These are phyloP conservation scores for Hypoxylon sp. DNA, from an alignment of 2,329 filamentous ascomycete species.

Conservation along the genomic window DNA sequence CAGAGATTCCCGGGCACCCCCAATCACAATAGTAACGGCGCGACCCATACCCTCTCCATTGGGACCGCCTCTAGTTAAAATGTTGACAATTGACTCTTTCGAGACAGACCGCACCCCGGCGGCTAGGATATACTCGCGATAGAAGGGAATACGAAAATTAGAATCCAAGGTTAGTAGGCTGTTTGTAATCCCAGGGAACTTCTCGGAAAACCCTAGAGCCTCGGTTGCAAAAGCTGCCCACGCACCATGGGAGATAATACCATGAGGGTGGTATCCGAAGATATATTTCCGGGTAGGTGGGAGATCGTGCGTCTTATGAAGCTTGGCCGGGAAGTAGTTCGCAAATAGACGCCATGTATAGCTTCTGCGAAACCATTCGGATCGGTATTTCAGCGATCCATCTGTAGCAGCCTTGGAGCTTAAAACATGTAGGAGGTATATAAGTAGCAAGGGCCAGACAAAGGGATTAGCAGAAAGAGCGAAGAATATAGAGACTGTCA, in stretches of 20 bases:
- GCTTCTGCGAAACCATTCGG: conserved; percentile 79
- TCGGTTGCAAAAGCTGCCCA: conserved; percentile 94
- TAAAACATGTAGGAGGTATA: conserved; percentile 87
- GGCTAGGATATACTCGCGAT: conserved; percentile 92
- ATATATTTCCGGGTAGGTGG: conserved; percentile 91
- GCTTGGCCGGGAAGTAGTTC: conserved; percentile 88
- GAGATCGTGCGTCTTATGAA: conserved; percentile 88
- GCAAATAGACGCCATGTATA: conserved; percentile 91
- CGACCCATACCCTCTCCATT: conserved; percentile 90
- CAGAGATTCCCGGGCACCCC: conserved; percentile 91
- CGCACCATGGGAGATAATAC: conserved; percentile 97
- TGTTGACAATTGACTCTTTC: conserved; percentile 90
- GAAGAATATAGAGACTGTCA: conserved; percentile 85
- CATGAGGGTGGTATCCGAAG: conserved; percentile 96
- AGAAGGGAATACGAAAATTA: conserved; percentile 94
- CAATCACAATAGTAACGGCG: conserved; percentile 96
- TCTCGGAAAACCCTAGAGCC: conserved; percentile 84
- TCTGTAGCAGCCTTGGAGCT: conserved; percentile 84
- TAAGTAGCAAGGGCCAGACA: conserved; percentile 83
- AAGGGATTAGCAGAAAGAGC: conserved; percentile 91
- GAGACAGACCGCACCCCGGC: conserved; percentile 92
- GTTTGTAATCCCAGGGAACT: conserved; percentile 97
- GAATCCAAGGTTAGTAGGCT: conserved; percentile 93
- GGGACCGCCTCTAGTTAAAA: conserved; percentile 82
- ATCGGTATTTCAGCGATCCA: conserved; percentile 81